These are phyloP conservation scores for Peziza echinospora DNA, from an alignment of 495 filamentous ascomycete genomes.

Conservation along the genomic window DNA sequence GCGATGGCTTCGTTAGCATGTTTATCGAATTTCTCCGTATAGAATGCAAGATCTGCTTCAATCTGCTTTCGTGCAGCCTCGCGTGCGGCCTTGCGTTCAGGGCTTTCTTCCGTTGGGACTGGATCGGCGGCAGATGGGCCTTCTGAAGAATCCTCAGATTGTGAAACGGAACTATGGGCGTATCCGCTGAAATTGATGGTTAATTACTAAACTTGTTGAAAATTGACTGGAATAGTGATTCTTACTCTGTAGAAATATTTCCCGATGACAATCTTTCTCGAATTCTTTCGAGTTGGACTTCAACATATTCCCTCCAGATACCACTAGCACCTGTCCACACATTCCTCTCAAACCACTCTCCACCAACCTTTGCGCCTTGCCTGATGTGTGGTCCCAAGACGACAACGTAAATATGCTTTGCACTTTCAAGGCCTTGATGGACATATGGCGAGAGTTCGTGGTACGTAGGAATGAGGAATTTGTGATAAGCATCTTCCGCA, in stretches of 20 bases:
- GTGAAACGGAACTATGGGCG: too few relatives aligned
- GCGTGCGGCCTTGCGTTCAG: constrained; percentile 22
- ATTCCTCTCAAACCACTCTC: background rate
- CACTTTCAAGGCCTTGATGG: constrained; percentile 41
- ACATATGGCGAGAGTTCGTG: constrained; percentile 48
- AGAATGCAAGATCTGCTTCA: constrained; percentile 51
- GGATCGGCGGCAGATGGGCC: too few relatives aligned
- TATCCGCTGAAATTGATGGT: too few relatives aligned
- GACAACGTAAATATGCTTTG: constrained; percentile 42
- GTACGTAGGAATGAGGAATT: constrained; percentile 54
- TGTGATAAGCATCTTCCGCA: constrained; percentile 43
- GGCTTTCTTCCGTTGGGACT: constrained; percentile 13
- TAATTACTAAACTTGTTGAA: too few relatives aligned
- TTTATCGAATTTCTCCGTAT: constrained; percentile 67
- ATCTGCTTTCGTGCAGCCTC: constrained; percentile 44
- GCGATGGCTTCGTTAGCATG: constrained; percentile 62
- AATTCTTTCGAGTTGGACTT: constrained; percentile 85
- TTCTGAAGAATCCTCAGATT: too few relatives aligned
- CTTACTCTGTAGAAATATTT: too few relatives aligned
- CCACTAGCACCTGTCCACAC: constrained; percentile 11
- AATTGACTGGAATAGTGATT: too few relatives aligned
- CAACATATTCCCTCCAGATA: constrained; percentile 32
- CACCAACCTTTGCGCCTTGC: constrained; percentile 17
- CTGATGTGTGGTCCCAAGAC: constrained; percentile 48
- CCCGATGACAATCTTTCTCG: constrained; percentile 34